Evolutionary conservation across 129 eudicot species (phyloP), one percentile per base, ranked within the genome.

Genomic region (Erigeron canadensis): DNA sequence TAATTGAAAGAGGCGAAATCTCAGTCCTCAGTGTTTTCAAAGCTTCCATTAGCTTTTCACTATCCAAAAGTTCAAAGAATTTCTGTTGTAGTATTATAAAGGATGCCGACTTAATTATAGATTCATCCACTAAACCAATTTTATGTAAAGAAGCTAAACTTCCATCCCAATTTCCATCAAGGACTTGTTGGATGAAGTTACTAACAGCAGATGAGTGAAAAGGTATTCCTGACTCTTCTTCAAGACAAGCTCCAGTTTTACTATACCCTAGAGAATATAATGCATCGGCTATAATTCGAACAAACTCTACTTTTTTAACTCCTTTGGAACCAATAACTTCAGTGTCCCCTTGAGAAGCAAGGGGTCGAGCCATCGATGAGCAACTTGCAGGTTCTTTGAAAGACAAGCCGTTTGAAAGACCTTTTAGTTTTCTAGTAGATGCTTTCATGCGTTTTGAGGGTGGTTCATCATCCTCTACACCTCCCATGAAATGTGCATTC

Each of bases 401-500:
- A 64, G 43, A 67, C 34, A 19, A 47, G 15, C 91, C 86, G 91
- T 86, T 86, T 15, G 81, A 83, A 78, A 79, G 69, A 77, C 84
- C 81, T 75, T 66, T 81, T 71, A 77, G 69, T 61, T 81, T 80
- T 75, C 54, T 77, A 56, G 83, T 72, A 61, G 92, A 79, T 62
- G 85, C 89, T 84, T 86, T 89, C 90, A 86, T 84, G 58, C 96
- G 95, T 80, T 93, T 93, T 77, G 87, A 87, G 77, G 96, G 96
- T 89, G 96, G 96, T 84, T 85, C 90, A 51, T 84, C 89, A 77
- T 93, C 95, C 83, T 82, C 87, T 81, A 75, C 87, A 80, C 88
- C 95, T 89, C 95, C 96, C 96, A 93, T 93, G 98, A 87, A 93
- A 89, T 79, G 95, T 75, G 84, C 74, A 87, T 72, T 93, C 93